These are phyloP conservation scores for Amorphotheca resinae DNA, from an alignment of 495 filamentous ascomycete genomes.

Conservation along the genomic window DNA sequence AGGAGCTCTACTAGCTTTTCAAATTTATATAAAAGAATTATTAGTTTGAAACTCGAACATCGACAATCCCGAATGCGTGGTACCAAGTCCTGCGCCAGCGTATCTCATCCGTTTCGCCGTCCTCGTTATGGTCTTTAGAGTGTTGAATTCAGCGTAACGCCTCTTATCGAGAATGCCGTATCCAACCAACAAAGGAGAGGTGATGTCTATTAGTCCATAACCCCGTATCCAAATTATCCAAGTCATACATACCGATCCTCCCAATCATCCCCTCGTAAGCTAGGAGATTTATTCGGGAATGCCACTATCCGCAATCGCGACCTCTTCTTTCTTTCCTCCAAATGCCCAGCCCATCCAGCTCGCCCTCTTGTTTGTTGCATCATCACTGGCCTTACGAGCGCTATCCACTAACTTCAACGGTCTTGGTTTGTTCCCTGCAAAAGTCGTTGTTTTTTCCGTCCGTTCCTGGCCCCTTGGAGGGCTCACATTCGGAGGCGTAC, in stretches of 20 bases:
- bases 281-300: constrained; percentile 14
- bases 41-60: no score
- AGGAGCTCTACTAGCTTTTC: no score
- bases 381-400: constrained; percentile 24
- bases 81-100: no score
- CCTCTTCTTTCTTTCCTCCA: constrained; percentile 15
- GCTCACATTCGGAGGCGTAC: constrained; percentile 36
- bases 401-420: constrained; percentile 74
- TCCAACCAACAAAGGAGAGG: no score
- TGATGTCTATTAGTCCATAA: background rate
- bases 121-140: no score
- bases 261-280: no score
- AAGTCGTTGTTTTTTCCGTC: constrained; percentile 40
- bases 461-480: constrained; percentile 35
- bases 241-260: no score
- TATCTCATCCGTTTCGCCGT: no score
- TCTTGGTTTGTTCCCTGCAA: constrained; percentile 62
- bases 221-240: background rate
- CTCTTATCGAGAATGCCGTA: no score
- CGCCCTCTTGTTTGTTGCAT: constrained; percentile 32
- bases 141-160: no score
- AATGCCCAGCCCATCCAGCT: constrained; percentile 46
- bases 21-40: no score
- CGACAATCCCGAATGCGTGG: no score
- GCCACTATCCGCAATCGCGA: constrained; percentile 1